These are phyloP conservation scores for Mycena rosella DNA, from an alignment of 768 basidiomycete species.

Conservation along the genomic window DNA sequence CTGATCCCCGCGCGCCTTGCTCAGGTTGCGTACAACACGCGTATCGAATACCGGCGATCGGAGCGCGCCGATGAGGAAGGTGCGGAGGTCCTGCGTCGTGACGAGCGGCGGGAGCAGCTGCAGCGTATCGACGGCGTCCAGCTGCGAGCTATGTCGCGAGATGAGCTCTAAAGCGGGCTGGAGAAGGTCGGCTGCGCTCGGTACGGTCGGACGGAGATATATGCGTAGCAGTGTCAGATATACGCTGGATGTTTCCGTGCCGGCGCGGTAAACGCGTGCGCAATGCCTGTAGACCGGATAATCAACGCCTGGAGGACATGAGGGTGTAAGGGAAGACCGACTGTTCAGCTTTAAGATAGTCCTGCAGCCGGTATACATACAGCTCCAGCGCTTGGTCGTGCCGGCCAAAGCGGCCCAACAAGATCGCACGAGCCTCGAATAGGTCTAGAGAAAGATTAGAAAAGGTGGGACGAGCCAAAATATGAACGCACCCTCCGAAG, in stretches of 20 bases:
- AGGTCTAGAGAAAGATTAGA: slow-evolving; percentile 66
- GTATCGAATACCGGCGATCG: slow-evolving; percentile 78
- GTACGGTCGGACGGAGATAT: slow-evolving; percentile 82
- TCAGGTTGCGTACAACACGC: slow-evolving; percentile 75
- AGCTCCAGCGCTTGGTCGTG: slow-evolving; percentile 96
- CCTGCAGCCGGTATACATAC: slow-evolving; percentile 89
- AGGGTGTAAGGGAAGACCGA: slow-evolving; percentile 50
- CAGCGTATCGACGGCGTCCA: slow-evolving; percentile 87
- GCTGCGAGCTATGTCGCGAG: slow-evolving; percentile 81
- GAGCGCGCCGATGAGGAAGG: slow-evolving; percentile 81
- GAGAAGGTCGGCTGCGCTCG: slow-evolving; percentile 68
- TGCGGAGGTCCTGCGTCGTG: slow-evolving; percentile 80
- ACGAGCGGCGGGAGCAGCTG: slow-evolving; percentile 93
- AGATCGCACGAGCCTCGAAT: slow-evolving; percentile 91
- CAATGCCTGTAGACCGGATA: slow-evolving; percentile 76
- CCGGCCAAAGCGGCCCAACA: slow-evolving; percentile 89
- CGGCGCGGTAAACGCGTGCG: slow-evolving; percentile 78
- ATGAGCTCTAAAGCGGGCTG: slow-evolving; percentile 91
- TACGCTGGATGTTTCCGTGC: slow-evolving; percentile 67
- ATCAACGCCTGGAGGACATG: slow-evolving; percentile 11
- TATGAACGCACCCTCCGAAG: slow-evolving; percentile 74
- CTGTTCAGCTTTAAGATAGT: slow-evolving; percentile 92
- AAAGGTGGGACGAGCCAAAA: not conserved
- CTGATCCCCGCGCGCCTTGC: slow-evolving; percentile 83
- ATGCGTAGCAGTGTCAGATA: slow-evolving; percentile 90